Evolutionary conservation across 805 yeast genomes (phyloP).

Genomic region (Candida morakotiae): DNA sequence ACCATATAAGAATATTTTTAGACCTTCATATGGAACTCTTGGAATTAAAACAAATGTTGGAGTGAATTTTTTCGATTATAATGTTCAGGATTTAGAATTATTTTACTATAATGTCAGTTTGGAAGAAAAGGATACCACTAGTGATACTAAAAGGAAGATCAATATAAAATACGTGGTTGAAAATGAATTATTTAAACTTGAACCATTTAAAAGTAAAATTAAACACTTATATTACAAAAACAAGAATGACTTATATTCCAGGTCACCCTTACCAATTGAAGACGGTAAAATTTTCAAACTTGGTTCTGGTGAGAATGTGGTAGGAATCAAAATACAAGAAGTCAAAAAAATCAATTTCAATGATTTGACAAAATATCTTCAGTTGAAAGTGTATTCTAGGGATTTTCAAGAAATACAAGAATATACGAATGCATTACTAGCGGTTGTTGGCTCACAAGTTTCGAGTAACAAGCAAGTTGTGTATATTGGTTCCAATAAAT

Average conservation of each 20-base stretch:
- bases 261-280: slow-evolving; percentile 8
- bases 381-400: slow-evolving; percentile 4
- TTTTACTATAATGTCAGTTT: slow-evolving; percentile 9
- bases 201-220: slow-evolving; percentile 9
- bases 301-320: slow-evolving; percentile 2
- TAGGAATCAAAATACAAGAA: slow-evolving; percentile 5
- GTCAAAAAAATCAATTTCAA: slow-evolving; percentile 8
- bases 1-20: slow-evolving; percentile 2
- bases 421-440: slow-evolving; percentile 8
- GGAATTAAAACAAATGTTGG: slow-evolving; percentile 6
- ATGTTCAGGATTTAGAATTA: slow-evolving; percentile 3
- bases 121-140: neutral
- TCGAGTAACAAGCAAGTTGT: slow-evolving; percentile 5
- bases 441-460: slow-evolving; percentile 8
- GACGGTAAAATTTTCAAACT: slow-evolving; percentile 3
- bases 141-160: neutral
- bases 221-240: slow-evolving; percentile 6
- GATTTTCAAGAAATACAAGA: slow-evolving; percentile 9
- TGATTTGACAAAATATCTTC: slow-evolving; percentile 6
- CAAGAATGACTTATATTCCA: slow-evolving; percentile 4
- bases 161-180: slow-evolving; percentile 6
- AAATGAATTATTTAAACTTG: slow-evolving; percentile 4
- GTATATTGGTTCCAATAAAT: slow-evolving; percentile 8
- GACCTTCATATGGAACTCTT: slow-evolving; percentile 8
- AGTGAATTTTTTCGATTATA: slow-evolving; percentile 7